Evolutionary conservation across 495 filamentous ascomycete species (phyloP), one percentile per base, ranked within the genome.

Genomic region (Xylaria grammica): DNA sequence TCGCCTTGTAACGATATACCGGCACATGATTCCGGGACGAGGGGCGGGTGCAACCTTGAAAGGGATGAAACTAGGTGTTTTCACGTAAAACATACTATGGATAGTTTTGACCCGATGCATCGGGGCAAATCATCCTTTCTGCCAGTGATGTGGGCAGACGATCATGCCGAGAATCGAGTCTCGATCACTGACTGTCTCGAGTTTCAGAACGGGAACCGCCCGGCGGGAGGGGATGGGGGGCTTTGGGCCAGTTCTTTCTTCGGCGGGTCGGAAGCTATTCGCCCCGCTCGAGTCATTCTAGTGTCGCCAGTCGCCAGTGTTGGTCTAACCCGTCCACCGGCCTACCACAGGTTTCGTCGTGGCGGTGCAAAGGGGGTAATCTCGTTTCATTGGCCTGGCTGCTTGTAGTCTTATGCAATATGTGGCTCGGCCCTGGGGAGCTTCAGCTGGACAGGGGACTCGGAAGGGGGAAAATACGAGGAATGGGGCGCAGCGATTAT

Each of bases 391-490:
- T 24, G 45, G 45, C 15, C 45, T 19, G 5, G 20, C 45, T 24
- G 6, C 5, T 20, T 5, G 19, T 58, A 1, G 24, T n/a, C 13
- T 36, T 48, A 20, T 48, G 55, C 27, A 32, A 34, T 3, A 34
- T 59, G 42, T 59, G 56, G 56, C 56, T 59, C 44, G n/a, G 56
- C n/a, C 40, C 8, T 32, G 15, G 10, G 20, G 8, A 0, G 13
- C 17, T 44, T 59, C 56, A 59, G 56, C 56, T 59, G 9, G 40
- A 59, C 56, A 59, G 29, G 56, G n/a, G 56, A 24, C 55, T 13
- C 13, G n/a, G n/a, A n/a, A 11, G 30, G 19, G n/a, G 15, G 7
- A 20, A 20, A 32, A 52, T 32, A 52, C 49, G 51, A 53, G 9
- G 26, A 32, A n/a, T 13, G 24, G 29, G 54, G 54, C 36, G 54